phyloP scores from a whole-genome alignment of 305 asterid genomes.

The Plantago rigida region DNA sequence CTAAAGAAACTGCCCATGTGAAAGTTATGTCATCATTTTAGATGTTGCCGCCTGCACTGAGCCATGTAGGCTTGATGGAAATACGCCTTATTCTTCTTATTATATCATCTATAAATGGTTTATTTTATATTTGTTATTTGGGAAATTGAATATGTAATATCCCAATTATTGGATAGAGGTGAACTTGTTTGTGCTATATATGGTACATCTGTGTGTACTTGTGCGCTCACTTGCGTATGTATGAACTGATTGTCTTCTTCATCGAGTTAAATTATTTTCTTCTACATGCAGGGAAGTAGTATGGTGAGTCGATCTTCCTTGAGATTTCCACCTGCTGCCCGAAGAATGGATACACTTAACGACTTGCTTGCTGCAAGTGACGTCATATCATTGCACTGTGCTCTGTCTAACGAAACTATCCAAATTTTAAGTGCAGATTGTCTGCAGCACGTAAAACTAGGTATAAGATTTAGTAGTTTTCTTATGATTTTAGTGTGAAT shows the following conservation, averaged over 20 bases:
- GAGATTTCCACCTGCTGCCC: slow-evolving; percentile 81
- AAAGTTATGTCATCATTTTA: too few species aligned
- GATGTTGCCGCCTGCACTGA: too few species aligned
- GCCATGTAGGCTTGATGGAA: too few species aligned
- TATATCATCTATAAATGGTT: too few species aligned
- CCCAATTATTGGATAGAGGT: too few species aligned
- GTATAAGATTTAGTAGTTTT: slow-evolving; percentile 40
- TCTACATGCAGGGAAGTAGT: slow-evolving; percentile 51
- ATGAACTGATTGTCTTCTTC: neutral
- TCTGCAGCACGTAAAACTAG: slow-evolving; percentile 87
- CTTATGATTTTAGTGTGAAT: slow-evolving; percentile 9
- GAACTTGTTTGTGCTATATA: too few species aligned
- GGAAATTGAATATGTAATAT: too few species aligned
- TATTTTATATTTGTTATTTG: too few species aligned
- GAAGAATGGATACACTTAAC: slow-evolving; percentile 96
- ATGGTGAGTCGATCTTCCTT: slow-evolving; percentile 50
- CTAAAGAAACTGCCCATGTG: too few species aligned
- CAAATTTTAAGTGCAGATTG: slow-evolving; percentile 86
- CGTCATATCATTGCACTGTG: slow-evolving; percentile 83
- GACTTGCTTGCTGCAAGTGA: slow-evolving; percentile 99
- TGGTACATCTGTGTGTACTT: neutral
- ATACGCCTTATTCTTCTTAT: too few species aligned
- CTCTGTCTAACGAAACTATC: slow-evolving; percentile 72
- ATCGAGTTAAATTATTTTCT: neutral
- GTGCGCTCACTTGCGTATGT: neutral